Evolutionary conservation across 2,329 filamentous ascomycete genomes (phyloP), one percentile per base, ranked within the genome.

Genomic region (Aspergillus felis): DNA sequence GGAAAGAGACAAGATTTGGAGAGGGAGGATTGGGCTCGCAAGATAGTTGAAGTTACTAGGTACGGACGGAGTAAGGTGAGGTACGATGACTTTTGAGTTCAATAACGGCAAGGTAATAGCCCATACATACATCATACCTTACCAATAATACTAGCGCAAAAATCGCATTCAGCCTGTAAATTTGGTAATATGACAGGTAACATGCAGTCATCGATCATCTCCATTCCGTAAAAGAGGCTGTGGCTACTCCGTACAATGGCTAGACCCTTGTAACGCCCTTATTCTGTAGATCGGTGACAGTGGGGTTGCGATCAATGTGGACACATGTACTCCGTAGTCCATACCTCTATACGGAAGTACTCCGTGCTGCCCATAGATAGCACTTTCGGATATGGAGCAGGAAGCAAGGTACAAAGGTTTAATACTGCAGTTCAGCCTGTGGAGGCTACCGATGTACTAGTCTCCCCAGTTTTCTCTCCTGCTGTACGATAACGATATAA

Each of bases 31-130:
- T 35, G 41, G 54, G 44, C 42, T 53, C 51, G 48, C 50, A 52
- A 57, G 53, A 57, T 56, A 44, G 54, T 55, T 59, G 28, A 57
- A 57, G 53, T 61, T 54, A 54, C 24, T 22, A 22, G 22, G 22
- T 22, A 22, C 22, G 22, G 22, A 22, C 22, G 22, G 22, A 22
- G 22, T 22, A 54, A 25, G 14, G 53, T 38, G 53, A 54, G 28
- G 50, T 50, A 22, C 53, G 46, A 54, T 54, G 52, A 54, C 52
- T 54, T 54, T 54, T 54, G 44, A 47, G 44, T 54, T 50, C 53
- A 54, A 54, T 54, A 54, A 32, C 50, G 46, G 27, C 41, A 25
- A 29, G 27, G 27, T 54, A 25, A 41, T 38, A 35, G 47, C 17
- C 28, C 38, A 54, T 47, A 24, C 44, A 29, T 12, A 35, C 20